phyloP scores from a whole-genome alignment of 2,329 filamentous ascomycete genomes.

The Rhytidhysteron rufulum region DNA sequence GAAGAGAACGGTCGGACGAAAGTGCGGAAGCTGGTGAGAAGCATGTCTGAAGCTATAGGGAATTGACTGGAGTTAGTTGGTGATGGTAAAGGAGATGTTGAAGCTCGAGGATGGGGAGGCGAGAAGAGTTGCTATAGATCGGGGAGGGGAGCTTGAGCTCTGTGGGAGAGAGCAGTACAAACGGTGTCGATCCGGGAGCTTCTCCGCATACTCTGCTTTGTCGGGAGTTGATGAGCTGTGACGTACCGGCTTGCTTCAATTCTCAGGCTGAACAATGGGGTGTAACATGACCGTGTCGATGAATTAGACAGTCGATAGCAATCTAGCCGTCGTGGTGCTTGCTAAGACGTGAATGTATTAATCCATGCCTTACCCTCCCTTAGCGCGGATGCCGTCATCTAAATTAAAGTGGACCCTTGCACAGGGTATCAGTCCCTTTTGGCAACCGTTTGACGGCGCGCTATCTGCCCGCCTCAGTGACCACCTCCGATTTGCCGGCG shows the following conservation, averaged over 20 bases:
- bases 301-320: too few species aligned
- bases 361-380: not conserved
- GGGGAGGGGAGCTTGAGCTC: not conserved
- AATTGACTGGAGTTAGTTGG: constrained; percentile 1
- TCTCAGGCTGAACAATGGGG: too few species aligned
- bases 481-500: not conserved
- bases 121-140: not conserved
- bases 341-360: not conserved
- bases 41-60: constrained; percentile 23
- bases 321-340: too few species aligned
- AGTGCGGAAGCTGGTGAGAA: constrained; percentile 24
- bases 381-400: not conserved
- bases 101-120: not conserved
- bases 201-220: not conserved
- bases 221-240: too few species aligned
- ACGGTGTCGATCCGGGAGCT: not conserved
- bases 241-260: too few species aligned
- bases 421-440: too few species aligned
- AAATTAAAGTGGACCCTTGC: too few species aligned
- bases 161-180: not conserved
- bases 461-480: not conserved
- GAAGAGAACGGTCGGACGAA: constrained; percentile 19
- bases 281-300: not conserved
- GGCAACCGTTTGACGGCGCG: too few species aligned
- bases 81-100: not conserved